phyloP scores from a whole-genome alignment of 345 rosid species.

The Hibiscus tridactylites region DNA sequence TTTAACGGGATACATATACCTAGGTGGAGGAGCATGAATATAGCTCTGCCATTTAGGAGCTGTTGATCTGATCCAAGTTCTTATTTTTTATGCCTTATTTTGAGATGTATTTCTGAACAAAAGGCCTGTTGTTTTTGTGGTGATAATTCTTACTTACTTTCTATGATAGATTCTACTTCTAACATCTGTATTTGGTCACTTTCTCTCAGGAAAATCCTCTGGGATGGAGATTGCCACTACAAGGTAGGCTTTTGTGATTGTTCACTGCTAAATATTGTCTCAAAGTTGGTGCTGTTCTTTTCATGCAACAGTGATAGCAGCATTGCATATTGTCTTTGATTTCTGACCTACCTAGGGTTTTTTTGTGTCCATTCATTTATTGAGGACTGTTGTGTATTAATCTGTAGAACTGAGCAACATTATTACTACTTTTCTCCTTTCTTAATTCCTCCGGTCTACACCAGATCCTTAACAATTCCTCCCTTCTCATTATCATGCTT shows the following conservation, averaged over 20 bases:
- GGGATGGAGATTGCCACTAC: conserved; percentile 34
- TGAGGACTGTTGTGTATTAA: not conserved
- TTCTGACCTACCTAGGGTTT: not conserved
- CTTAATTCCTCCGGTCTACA: not conserved
- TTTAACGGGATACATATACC: not conserved
- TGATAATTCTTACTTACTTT: not conserved
- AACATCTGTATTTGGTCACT: not conserved
- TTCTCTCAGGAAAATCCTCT: conserved; percentile 5
- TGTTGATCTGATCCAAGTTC: not conserved
- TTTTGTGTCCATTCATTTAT: too few species aligned
- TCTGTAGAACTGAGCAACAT: not conserved
- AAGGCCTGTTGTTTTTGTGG: not conserved
- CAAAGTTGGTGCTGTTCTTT: not conserved
- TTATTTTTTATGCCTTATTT: not conserved
- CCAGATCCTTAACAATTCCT: not conserved
- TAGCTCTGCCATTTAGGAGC: not conserved
- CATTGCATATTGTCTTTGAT: not conserved
- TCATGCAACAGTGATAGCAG: not conserved
- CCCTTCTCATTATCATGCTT: not conserved
- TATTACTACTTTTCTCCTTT: not conserved
- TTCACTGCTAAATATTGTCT: not conserved
- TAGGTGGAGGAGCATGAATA: not conserved
- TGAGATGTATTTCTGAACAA: not conserved
- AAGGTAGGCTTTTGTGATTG: conserved; percentile 21
- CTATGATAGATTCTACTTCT: conserved; percentile 1